Conservation (phyloP, 495 filamentous ascomycete genomes). For the Hypomontagnella submonticulosa region DNA sequence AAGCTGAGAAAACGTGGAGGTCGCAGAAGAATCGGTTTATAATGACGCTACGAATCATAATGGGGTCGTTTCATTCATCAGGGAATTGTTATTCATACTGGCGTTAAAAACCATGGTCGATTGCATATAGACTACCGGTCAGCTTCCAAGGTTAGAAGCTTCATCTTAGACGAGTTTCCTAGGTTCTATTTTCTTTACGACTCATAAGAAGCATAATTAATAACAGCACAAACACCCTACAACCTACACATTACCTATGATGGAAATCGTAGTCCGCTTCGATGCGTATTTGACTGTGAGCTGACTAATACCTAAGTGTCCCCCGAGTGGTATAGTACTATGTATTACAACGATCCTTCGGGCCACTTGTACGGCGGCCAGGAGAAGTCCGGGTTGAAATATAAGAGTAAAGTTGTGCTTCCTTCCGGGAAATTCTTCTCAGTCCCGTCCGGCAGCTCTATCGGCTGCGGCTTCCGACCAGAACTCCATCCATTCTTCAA, state of each 20-base stretch:
- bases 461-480: background rate
- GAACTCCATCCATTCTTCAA: slow-evolving; percentile 11
- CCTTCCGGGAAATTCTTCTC: slow-evolving; percentile 34
- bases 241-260: background rate
- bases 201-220: slow-evolving; percentile 22
- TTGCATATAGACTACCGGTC: slow-evolving; percentile 22
- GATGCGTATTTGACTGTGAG: too few species aligned
- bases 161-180: slow-evolving; percentile 3
- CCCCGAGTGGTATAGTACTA: too few species aligned
- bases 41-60: slow-evolving; percentile 10
- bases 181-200: background rate
- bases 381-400: slow-evolving; percentile 26
- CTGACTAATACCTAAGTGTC: too few species aligned
- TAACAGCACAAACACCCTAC: slow-evolving; percentile 8
- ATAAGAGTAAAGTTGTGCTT: slow-evolving; percentile 12
- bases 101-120: slow-evolving; percentile 16
- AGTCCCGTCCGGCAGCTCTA: slow-evolving; percentile 17
- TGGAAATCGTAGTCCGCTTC: too few species aligned
- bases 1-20: background rate
- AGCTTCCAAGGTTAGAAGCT: slow-evolving; percentile 16
- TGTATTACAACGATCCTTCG: slow-evolving; percentile 30
- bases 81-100: slow-evolving; percentile 2
- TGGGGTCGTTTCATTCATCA: background rate
- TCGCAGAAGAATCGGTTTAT: background rate
- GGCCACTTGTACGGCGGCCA: slow-evolving; percentile 41